phyloP scores from a whole-genome alignment of 2,329 filamentous ascomycete genomes.

The Cladosporium oxysporum region DNA sequence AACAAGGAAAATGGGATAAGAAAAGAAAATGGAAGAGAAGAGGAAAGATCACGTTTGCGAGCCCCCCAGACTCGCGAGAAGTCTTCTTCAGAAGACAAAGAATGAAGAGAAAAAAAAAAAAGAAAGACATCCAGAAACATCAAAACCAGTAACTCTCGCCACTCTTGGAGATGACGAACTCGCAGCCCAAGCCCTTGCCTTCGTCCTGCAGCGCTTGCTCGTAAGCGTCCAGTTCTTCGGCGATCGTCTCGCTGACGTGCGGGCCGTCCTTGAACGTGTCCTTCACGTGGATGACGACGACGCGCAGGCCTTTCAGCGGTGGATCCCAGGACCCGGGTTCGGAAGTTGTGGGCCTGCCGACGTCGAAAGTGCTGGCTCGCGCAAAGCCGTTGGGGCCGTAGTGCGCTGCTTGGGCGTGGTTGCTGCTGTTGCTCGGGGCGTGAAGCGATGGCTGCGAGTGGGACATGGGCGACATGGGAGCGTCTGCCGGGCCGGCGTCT shows the following conservation, averaged over 20 bases:
- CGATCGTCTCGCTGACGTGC: constrained; percentile 64
- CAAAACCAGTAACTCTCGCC: constrained; percentile 61
- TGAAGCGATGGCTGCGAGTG: constrained; percentile 16
- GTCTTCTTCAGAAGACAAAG: not conserved
- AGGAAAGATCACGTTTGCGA: too few species aligned
- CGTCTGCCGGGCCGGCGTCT: constrained; percentile 25
- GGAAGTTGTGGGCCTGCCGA: not conserved
- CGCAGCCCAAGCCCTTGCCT: constrained; percentile 69
- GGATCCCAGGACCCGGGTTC: constrained; percentile 22
- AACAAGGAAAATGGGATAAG: too few species aligned
- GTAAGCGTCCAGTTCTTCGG: constrained; percentile 67
- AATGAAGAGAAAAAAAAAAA: not conserved
- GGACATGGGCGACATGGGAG: constrained; percentile 27
- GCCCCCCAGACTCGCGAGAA: too few species aligned
- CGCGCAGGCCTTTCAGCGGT: constrained; percentile 70
- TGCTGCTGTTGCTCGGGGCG: constrained; percentile 7
- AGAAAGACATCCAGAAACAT: constrained; percentile 13
- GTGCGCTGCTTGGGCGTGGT: not conserved
- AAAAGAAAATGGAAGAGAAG: too few species aligned
- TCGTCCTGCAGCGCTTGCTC: constrained; percentile 51
- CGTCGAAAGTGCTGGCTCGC: constrained; percentile 10
- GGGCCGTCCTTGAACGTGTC: constrained; percentile 76
- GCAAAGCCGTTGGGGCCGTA: constrained; percentile 15
- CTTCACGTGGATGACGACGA: constrained; percentile 94
- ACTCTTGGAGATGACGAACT: constrained; percentile 70